A percentile compares a stretch with the other conserved stretches of the same genome.
phyloP scores from a whole-genome alignment of 768 basidiomycete species.

The Cystobasidium tubakii region DNA sequence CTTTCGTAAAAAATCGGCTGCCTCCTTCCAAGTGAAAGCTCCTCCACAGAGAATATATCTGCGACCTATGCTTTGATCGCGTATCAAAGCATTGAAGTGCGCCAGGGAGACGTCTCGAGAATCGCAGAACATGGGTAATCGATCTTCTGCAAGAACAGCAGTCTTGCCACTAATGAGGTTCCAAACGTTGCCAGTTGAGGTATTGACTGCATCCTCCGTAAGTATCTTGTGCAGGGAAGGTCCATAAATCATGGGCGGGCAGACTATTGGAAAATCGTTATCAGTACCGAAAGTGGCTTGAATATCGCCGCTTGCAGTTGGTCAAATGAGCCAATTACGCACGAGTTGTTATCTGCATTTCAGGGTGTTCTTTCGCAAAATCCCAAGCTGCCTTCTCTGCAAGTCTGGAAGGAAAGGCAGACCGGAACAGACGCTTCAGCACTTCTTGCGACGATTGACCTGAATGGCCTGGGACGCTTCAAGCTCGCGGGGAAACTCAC shows the following conservation, averaged over 20 bases:
- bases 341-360: slow-evolving; percentile 32
- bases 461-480: too few species aligned
- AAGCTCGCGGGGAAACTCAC: slow-evolving; percentile 11
- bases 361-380: slow-evolving; percentile 36
- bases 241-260: slow-evolving; percentile 47
- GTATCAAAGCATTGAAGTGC: slow-evolving; percentile 38
- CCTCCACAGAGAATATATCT: slow-evolving; percentile 43
- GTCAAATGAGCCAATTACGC: background rate
- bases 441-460: too few species aligned
- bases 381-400: slow-evolving; percentile 44
- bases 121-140: slow-evolving; percentile 42
- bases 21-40: slow-evolving; percentile 44
- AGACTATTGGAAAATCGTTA: slow-evolving; percentile 22
- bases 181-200: slow-evolving; percentile 42
- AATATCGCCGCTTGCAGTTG: background rate
- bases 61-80: slow-evolving; percentile 30
- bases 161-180: slow-evolving; percentile 38
- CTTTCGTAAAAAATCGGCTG: slow-evolving; percentile 28
- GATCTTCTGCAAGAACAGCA: slow-evolving; percentile 35
- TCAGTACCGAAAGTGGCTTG: background rate
- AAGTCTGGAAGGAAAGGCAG: slow-evolving; percentile 38
- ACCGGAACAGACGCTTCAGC: background rate
- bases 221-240: slow-evolving; percentile 39
- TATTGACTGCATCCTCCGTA: slow-evolving; percentile 40
- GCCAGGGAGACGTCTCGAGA: slow-evolving; percentile 42